Evolutionary conservation across 768 basidiomycete genomes (phyloP), one percentile per base, ranked within the genome.

Genomic region (Boletus insuetus): DNA sequence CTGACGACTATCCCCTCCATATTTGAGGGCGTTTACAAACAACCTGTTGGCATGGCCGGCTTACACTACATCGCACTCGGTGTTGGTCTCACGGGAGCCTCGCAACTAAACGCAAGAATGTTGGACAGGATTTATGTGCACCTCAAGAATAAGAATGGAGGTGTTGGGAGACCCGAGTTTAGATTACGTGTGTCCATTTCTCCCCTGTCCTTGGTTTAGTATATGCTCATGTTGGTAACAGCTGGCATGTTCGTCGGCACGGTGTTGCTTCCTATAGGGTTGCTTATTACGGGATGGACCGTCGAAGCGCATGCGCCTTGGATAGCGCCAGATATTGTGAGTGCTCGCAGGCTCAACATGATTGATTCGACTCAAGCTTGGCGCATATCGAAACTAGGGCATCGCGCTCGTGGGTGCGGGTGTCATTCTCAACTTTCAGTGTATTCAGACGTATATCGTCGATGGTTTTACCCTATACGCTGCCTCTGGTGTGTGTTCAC

Each of bases 41-140:
- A 88, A 64, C 56, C 64, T 0, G 68, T 78, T 11, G 85, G 87
- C 6, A 83, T 86, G 46, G 76, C 82, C 0, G 85, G 87, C 0
- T 67, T 91, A 31, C 76, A 91, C 61, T 94, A 90, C 59, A 73
- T 91, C 53, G 80, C 89, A 0, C 76, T 91, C 6, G 89, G 88
- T 0, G 19, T 87, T 2, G 89, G 89, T 3, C 71, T 89, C 16
- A 62, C 75, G 0, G 58, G 72, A 3, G 78, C 80, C 0, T 80
- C 84, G 1, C 77, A 83, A 63, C 14, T 79, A 12, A 86, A 83
- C 53, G 85, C 84, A 0, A 73, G 77, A 9, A 59, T 74, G 9
- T 69, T 89, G 67, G 89, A 91, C 65, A 68, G 63, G 42, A 63
- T 84, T 1, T 86, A 86, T 54, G 66, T 75, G 3, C 65, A 78